Conservation (phyloP, 257 asterid genomes). For the Craterostigma plantagineum region DNA sequence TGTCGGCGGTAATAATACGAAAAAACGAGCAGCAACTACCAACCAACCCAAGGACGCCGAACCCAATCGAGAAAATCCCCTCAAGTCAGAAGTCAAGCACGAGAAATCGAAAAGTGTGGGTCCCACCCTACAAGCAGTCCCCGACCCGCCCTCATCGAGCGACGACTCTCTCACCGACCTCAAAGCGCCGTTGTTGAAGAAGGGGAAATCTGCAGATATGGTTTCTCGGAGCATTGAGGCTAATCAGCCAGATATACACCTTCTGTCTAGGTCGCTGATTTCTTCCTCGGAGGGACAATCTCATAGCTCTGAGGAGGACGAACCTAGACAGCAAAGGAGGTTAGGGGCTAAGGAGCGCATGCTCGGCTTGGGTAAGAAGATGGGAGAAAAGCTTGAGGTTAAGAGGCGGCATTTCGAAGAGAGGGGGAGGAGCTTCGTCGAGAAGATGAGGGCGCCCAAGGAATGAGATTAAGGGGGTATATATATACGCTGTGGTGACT, state of each 20-base stretch:
- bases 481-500: no score
- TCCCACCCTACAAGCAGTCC: slow-evolving; percentile 14
- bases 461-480: neutral
- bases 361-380: slow-evolving; percentile 73
- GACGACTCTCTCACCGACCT: slow-evolving; percentile 20
- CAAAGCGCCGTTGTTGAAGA: slow-evolving; percentile 23
- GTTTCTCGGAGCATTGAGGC: slow-evolving; percentile 14
- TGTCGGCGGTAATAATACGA: neutral
- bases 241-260: slow-evolving; percentile 10
- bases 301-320: slow-evolving; percentile 33
- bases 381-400: slow-evolving; percentile 84
- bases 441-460: slow-evolving; percentile 61
- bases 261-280: slow-evolving; percentile 18
- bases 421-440: slow-evolving; percentile 57
- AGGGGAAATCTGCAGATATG: slow-evolving; percentile 22
- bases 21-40: slow-evolving; percentile 10
- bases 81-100: slow-evolving; percentile 15
- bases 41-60: no score
- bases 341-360: slow-evolving; percentile 47
- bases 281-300: slow-evolving; percentile 18
- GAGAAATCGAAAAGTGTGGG: slow-evolving; percentile 15
- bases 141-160: slow-evolving; percentile 11
- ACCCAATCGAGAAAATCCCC: slow-evolving; percentile 16
- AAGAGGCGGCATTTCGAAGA: slow-evolving; percentile 75
- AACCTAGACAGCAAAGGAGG: slow-evolving; percentile 18